Evolutionary conservation across 352 stramenopile species (phyloP).

Genomic region (Saprolegnia diclina): DNA sequence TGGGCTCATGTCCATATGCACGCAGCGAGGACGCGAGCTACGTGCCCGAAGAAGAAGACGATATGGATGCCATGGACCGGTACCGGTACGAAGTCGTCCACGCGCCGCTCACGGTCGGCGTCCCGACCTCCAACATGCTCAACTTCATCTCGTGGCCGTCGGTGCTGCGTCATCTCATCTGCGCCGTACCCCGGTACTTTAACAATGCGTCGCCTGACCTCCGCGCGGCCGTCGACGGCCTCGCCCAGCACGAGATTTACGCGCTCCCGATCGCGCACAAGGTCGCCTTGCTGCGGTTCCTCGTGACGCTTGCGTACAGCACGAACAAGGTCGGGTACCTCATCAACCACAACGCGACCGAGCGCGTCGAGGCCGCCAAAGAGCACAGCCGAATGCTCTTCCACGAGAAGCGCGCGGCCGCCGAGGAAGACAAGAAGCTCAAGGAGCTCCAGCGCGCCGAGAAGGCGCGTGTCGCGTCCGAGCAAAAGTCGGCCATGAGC

Average conservation of each 20-base stretch:
- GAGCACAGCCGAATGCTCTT: conserved; percentile 65
- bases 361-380: conserved; percentile 55
- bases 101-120: conserved; percentile 65
- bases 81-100: conserved; percentile 79
- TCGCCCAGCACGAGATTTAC: conserved; percentile 53
- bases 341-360: conserved; percentile 51
- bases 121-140: conserved; percentile 74
- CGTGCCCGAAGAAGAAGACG: conserved; percentile 71
- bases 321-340: conserved; percentile 64
- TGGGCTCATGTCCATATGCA: background rate
- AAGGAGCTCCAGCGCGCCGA: conserved; percentile 68
- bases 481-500: conserved; percentile 57
- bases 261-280: conserved; percentile 53
- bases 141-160: conserved; percentile 76
- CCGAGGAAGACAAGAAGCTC: conserved; percentile 79
- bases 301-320: conserved; percentile 47
- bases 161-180: conserved; percentile 58
- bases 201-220: conserved; percentile 38
- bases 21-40: conserved; percentile 77
- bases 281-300: conserved; percentile 60
- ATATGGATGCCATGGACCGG: conserved; percentile 72
- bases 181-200: conserved; percentile 64
- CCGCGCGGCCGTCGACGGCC: conserved; percentile 38
- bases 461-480: conserved; percentile 42
- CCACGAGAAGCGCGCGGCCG: conserved; percentile 51